Percentiles rank a stretch among this genome's conserved stretches.
phyloP scores from a whole-genome alignment of 2,329 filamentous ascomycete genomes.

The Sarocladium oryzae region DNA sequence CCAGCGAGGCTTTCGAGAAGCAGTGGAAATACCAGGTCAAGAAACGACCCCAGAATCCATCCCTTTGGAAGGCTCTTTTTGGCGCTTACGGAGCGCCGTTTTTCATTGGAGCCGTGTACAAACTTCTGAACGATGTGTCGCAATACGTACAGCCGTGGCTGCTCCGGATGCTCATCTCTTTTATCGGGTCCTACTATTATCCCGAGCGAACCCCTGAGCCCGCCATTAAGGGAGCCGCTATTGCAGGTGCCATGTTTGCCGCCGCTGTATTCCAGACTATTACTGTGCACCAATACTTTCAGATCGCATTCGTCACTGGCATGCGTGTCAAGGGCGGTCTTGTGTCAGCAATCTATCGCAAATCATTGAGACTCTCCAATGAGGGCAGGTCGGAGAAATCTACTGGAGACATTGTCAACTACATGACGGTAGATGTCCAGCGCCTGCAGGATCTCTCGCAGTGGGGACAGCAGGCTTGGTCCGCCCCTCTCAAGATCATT shows the following conservation, averaged over 20 bases:
- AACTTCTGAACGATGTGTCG: slow-evolving; percentile 77
- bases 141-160: slow-evolving; percentile 90
- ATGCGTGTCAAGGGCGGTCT: slow-evolving; percentile 94
- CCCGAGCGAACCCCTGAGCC: slow-evolving; percentile 59
- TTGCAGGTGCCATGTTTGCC: slow-evolving; percentile 86
- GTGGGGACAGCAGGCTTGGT: slow-evolving; percentile 93
- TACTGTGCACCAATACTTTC: slow-evolving; percentile 96
- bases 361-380: slow-evolving; percentile 84
- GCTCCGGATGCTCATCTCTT: slow-evolving; percentile 74
- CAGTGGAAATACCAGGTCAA: slow-evolving; percentile 75
- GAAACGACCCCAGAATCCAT: slow-evolving; percentile 49
- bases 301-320: slow-evolving; percentile 86
- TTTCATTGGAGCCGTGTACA: slow-evolving; percentile 74
- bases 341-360: slow-evolving; percentile 86
- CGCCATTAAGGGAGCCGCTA: slow-evolving; percentile 74
- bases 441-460: slow-evolving; percentile 91
- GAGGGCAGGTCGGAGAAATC: slow-evolving; percentile 84
- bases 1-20: slow-evolving; percentile 61
- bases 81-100: slow-evolving; percentile 83
- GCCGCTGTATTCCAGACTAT: slow-evolving; percentile 81
- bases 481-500: slow-evolving; percentile 90
- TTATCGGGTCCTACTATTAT: slow-evolving; percentile 69
- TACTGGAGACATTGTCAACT: slow-evolving; percentile 97
- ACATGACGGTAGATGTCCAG: slow-evolving; percentile 98
- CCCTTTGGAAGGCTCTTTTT: slow-evolving; percentile 80